phyloP scores from a whole-genome alignment of 75 land plant species.

The Selaginella moellendorffii region DNA sequence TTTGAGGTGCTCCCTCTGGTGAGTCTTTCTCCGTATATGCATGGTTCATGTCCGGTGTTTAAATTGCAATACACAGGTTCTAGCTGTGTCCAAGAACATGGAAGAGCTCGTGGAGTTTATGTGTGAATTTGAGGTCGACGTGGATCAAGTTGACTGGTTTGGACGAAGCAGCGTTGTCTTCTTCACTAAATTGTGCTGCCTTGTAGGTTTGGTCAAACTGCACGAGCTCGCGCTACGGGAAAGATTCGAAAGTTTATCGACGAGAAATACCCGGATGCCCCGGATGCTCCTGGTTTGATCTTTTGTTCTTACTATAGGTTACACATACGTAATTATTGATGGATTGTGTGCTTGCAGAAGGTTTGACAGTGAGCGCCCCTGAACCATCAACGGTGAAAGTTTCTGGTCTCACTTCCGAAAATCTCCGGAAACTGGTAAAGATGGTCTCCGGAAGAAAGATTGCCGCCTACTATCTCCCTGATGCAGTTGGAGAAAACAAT shows the following conservation, averaged over 20 bases:
- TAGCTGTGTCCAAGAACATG: neutral
- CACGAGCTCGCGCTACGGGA: neutral
- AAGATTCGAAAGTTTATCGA: neutral
- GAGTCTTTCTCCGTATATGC: neutral
- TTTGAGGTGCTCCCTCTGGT: neutral
- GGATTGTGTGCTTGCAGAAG: neutral
- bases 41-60: neutral
- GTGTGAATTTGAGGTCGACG: neutral
- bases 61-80: no score
- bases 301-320: neutral
- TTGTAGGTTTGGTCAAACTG: neutral
- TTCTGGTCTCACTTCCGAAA: neutral
- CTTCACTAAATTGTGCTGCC: neutral
- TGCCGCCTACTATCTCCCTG: neutral
- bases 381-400: neutral
- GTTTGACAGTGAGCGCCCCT: neutral
- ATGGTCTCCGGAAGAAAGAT: neutral
- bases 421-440: neutral
- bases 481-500: neutral
- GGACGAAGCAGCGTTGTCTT: neutral
- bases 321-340: neutral
- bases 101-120: neutral
- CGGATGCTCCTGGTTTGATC: no score
- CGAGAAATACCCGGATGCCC: neutral
- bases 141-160: neutral